Base-by-base conservation (phyloP, 179 eudicot genomes). In the Patellifolia procumbens region DNA sequence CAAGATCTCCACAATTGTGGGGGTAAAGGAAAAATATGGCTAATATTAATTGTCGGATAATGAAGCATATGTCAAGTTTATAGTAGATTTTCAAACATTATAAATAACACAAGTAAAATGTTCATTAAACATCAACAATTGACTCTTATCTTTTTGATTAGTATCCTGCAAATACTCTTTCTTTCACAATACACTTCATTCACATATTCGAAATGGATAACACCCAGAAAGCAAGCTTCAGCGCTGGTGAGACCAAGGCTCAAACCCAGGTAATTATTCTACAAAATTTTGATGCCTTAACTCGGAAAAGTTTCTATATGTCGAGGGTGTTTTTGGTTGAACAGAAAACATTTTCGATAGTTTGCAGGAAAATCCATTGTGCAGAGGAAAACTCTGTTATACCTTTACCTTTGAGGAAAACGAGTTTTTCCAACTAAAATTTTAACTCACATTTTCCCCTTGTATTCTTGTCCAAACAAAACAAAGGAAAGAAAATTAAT, bases 221-320 rank as follows among this genome's bases (percentile, higher is more conserved):
- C 76, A 68, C 82, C 35, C 78, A 84, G 76, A 59, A 48, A 12
- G 77, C 83, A 16, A 81, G 82, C 82, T 71, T 42, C 82, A 74
- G 74, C 3, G 84, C 84, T 22, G 84, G 84, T 60, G 76, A 84
- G 69, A 78, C 87, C 79, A 79, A 85, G 79, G 87, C 72, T 62
- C 85, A 82, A 5, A 28, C 81, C 68, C 70, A 85, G 85, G 87
- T 85, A 76, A 42, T 11, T 35, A 37, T 12, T 65, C 24, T 12
- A 24, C 5, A 13, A 42, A 6, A 3, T 1, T 11, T n/a, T 4
- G 32, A 24, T 24, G 20, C 15, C 32, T 22, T 56, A n/a, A n/a
- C n/a, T n/a, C n/a, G n/a, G n/a, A n/a, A n/a, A n/a, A n/a, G n/a
- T n/a, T n/a, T n/a, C n/a, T n/a, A n/a, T n/a, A n/a, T n/a, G n/a